These are phyloP conservation scores for Ceriops tagal DNA, from an alignment of 345 rosid genomes.

Conservation along the genomic window DNA sequence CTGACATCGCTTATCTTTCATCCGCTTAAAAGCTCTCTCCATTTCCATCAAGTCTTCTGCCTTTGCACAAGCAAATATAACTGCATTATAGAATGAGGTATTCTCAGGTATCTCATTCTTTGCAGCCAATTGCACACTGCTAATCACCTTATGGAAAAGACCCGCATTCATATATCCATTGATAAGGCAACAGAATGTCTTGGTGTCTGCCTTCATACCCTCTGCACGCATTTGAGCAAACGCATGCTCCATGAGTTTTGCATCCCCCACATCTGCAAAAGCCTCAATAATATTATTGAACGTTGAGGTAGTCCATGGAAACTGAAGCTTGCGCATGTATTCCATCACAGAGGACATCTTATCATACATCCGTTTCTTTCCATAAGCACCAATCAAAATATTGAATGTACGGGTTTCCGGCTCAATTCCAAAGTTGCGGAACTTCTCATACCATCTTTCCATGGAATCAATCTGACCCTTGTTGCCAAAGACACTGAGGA, in stretches of 20 bases:
- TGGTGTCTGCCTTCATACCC: constrained; percentile 79
- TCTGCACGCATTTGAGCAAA: constrained; percentile 86
- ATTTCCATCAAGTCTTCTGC: constrained; percentile 86
- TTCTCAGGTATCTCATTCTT: constrained; percentile 76
- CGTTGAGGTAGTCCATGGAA: constrained; percentile 88
- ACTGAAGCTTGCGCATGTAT: constrained; percentile 82
- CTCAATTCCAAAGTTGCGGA: constrained; percentile 68
- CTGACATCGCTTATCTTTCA: constrained; percentile 67
- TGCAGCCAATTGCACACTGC: constrained; percentile 62
- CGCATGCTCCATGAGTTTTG: constrained; percentile 74
- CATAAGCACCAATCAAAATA: constrained; percentile 81
- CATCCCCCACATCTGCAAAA: constrained; percentile 87
- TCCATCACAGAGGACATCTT: constrained; percentile 97
- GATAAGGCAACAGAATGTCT: constrained; percentile 80
- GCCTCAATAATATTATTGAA: constrained; percentile 88
- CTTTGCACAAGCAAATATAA: constrained; percentile 70
- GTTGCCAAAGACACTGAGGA: constrained; percentile 78
- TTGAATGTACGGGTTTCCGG: constrained; percentile 87
- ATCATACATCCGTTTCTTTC: constrained; percentile 81
- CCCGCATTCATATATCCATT: constrained; percentile 80
- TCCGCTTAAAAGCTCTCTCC: constrained; percentile 75
- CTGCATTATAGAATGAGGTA: constrained; percentile 59
- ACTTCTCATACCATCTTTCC: constrained; percentile 95
- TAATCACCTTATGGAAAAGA: constrained; percentile 72
- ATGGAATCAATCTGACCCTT: constrained; percentile 76